Evolutionary conservation across 2,329 filamentous ascomycete genomes (phyloP).

Genomic region (Fusarium falciforme): DNA sequence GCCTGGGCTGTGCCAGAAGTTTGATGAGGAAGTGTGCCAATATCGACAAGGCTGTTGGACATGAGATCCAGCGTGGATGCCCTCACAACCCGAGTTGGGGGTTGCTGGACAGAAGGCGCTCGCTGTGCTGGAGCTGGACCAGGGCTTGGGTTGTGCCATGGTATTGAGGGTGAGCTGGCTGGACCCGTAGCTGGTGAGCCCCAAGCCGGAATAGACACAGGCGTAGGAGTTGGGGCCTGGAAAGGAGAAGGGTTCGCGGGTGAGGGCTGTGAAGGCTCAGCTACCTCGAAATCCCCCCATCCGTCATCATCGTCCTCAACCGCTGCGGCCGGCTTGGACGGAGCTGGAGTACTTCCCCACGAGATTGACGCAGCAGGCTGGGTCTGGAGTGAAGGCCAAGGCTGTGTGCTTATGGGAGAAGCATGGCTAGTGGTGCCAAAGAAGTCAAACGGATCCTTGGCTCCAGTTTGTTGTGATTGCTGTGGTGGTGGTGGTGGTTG

Average conservation of each 20-base stretch:
- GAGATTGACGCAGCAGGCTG: constrained; percentile 32
- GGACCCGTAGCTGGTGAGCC: constrained; percentile 11
- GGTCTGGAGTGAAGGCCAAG: constrained; percentile 48
- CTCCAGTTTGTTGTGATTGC: constrained; percentile 20
- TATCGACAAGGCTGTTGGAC: constrained; percentile 62
- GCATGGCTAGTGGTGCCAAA: constrained; percentile 32
- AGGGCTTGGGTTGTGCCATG: constrained; percentile 31
- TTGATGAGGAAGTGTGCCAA: constrained; percentile 38
- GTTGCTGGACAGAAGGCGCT: constrained; percentile 12
- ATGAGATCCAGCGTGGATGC: constrained; percentile 66
- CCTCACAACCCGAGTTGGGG: constrained; percentile 49
- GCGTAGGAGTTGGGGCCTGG: constrained; percentile 4
- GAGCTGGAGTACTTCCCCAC: constrained; percentile 32
- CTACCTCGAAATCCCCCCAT: constrained; percentile 76
- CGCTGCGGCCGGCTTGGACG: constrained; percentile 31
- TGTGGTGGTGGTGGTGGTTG: constrained; percentile 10
- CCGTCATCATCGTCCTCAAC: constrained; percentile 68
- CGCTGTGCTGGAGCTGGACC: constrained; percentile 9
- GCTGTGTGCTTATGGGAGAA: constrained; percentile 30
- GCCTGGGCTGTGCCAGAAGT: constrained; percentile 2
- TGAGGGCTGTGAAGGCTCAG: constrained; percentile 48
- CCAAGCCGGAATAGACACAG: constrained; percentile 28
- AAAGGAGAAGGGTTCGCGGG: constrained; percentile 26
- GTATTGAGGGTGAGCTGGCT: constrained; percentile 27
- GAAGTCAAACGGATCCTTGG: constrained; percentile 45